phyloP scores from a whole-genome alignment of 108 stramenopile genomes.

The Pseudonitzschia delicatissima region DNA sequence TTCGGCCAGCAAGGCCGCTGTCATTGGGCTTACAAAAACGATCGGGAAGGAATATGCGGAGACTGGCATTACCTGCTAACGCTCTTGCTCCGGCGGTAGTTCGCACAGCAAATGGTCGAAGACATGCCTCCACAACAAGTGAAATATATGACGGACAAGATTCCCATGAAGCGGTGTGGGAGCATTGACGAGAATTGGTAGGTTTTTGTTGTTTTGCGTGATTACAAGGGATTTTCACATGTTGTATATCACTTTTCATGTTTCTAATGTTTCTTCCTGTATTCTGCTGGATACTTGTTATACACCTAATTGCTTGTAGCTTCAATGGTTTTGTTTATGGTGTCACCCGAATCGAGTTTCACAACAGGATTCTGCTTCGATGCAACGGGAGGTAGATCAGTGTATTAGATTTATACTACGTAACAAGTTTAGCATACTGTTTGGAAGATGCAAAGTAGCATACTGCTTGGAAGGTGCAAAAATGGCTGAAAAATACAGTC shows the following conservation, averaged over 20 bases:
- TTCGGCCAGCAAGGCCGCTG: slow-evolving; percentile 63
- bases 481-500: too few species aligned
- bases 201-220: not conserved
- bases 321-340: slow-evolving; percentile 48
- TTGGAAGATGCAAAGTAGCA: too few species aligned
- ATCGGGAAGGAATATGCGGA: slow-evolving; percentile 78
- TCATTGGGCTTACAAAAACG: slow-evolving; percentile 70
- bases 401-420: slow-evolving; percentile 29
- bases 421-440: too few species aligned
- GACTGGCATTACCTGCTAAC: slow-evolving; percentile 68
- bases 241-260: not conserved
- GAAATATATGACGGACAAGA: slow-evolving; percentile 72
- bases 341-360: slow-evolving; percentile 48
- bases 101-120: slow-evolving; percentile 65
- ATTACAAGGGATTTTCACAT: not conserved
- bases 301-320: slow-evolving; percentile 18
- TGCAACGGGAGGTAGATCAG: slow-evolving; percentile 55
- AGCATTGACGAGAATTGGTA: slow-evolving; percentile 43
- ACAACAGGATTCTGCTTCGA: slow-evolving; percentile 65
- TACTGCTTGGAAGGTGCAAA: too few species aligned
- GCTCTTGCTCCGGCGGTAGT: slow-evolving; percentile 70
- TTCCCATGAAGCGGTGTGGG: slow-evolving; percentile 69
- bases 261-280: not conserved
- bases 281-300: not conserved
- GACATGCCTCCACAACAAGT: slow-evolving; percentile 62